phyloP scores from a whole-genome alignment of 805 yeast species.

The Zygosaccharomyces gambellarensis region DNA sequence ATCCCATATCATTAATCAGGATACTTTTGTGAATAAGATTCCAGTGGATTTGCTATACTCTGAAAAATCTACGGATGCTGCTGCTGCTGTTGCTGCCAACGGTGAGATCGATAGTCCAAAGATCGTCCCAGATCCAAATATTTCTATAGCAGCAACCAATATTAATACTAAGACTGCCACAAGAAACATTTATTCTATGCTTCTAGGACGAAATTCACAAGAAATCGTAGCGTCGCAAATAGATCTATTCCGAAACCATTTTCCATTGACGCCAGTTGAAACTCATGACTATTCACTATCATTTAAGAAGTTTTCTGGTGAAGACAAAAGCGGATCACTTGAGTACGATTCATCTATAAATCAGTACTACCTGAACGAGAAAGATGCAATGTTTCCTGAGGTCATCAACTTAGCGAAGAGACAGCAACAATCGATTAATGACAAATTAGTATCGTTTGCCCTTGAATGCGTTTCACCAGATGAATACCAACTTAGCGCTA shows the following conservation, averaged over 20 bases:
- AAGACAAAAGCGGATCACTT: conserved; percentile 12
- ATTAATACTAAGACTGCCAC: background rate
- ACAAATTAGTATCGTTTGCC: conserved; percentile 22
- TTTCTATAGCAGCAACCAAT: no score
- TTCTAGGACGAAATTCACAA: conserved; percentile 28
- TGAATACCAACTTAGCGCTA: conserved; percentile 15
- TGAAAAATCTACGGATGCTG: conserved; percentile 5
- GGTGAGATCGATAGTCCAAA: background rate
- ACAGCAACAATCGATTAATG: conserved; percentile 4
- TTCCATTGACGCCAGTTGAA: conserved; percentile 31
- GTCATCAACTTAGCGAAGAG: conserved; percentile 36
- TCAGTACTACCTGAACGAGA: conserved; percentile 61
- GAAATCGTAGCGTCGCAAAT: conserved; percentile 25
- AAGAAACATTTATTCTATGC: conserved; percentile 20
- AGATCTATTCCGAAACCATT: conserved; percentile 29
- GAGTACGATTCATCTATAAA: conserved; percentile 43
- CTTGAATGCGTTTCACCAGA: conserved; percentile 26
- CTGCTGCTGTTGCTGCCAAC: background rate
- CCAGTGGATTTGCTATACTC: conserved; percentile 26
- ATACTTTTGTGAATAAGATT: conserved; percentile 23
- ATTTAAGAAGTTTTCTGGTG: conserved; percentile 22
- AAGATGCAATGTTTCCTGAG: conserved; percentile 51
- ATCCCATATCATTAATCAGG: conserved; percentile 54
- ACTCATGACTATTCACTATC: conserved; percentile 14
- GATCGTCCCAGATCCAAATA: background rate